Conservation (phyloP, 192 early-diverging fungal genomes). For the Podila clonocystis region DNA sequence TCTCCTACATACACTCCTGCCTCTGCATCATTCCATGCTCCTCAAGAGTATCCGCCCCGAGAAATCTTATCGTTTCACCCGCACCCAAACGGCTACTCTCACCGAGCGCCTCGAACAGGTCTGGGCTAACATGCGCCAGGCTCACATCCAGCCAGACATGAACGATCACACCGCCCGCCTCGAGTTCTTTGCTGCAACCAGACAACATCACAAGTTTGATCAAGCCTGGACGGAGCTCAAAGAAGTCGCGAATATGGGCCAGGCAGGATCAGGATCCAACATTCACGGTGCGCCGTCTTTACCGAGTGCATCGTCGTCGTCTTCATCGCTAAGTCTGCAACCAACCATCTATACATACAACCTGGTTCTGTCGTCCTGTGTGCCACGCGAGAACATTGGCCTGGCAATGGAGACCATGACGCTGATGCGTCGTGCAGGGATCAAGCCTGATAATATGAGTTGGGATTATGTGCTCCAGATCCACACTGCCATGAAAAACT, state of each 20-base stretch:
- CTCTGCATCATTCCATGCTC: conserved; percentile 34
- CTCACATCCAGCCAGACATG: conserved; percentile 40
- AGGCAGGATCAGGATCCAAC: conserved; percentile 1
- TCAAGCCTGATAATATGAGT: conserved; percentile 39
- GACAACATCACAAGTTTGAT: conserved; percentile 29
- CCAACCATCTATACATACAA: conserved; percentile 40
- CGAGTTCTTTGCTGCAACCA: conserved; percentile 24
- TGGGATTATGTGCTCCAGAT: conserved; percentile 46
- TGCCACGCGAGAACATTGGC: conserved; percentile 32
- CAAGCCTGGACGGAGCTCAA: conserved; percentile 32
- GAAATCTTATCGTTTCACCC: conserved; percentile 8
- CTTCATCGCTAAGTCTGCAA: not conserved
- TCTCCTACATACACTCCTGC: conserved; percentile 21
- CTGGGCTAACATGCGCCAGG: conserved; percentile 30
- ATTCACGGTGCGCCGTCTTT: no score
- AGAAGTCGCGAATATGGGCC: not conserved
- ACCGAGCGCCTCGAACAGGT: conserved; percentile 31
- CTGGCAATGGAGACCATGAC: conserved; percentile 33
- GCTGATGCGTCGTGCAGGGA: conserved; percentile 29
- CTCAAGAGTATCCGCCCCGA: conserved; percentile 39
- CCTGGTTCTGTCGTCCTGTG: conserved; percentile 37
- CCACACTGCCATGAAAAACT: conserved; percentile 37
- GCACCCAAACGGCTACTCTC: not conserved
- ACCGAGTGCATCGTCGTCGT: not conserved
- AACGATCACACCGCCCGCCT: conserved; percentile 41